A percentile compares a stretch with the other conserved stretches of the same genome.
These are phyloP conservation scores for Pseudophaeomoniella oleicola DNA, from an alignment of 2,329 filamentous ascomycete genomes.

Conservation along the genomic window DNA sequence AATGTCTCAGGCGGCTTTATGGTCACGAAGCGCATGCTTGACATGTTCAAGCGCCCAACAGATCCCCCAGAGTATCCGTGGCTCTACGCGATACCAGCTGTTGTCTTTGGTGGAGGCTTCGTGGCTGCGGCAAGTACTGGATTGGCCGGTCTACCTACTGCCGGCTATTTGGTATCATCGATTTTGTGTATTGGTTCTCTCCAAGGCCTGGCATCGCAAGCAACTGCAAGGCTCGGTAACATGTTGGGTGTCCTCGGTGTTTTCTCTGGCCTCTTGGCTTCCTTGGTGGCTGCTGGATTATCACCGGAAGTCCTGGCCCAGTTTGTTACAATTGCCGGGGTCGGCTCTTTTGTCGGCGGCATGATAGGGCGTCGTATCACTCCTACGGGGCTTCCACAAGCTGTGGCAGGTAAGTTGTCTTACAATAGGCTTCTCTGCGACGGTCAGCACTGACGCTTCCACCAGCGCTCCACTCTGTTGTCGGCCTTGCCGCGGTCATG, in stretches of 20 bases:
- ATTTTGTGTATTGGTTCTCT: constrained; percentile 70
- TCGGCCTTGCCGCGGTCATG: constrained; percentile 74
- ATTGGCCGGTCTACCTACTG: constrained; percentile 70
- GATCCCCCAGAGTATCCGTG: constrained; percentile 81
- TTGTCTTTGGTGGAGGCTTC: constrained; percentile 68
- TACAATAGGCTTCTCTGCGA: neutral
- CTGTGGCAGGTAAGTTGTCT: constrained; percentile 42
- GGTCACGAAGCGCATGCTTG: constrained; percentile 84
- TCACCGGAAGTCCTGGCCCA: constrained; percentile 64
- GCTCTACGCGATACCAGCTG: constrained; percentile 66
- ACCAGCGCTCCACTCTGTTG: constrained; percentile 65
- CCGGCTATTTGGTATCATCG: constrained; percentile 74
- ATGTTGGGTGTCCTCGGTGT: constrained; percentile 78
- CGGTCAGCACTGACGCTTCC: no score
- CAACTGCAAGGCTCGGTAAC: constrained; percentile 73
- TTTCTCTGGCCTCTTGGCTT: constrained; percentile 67
- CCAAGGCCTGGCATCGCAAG: constrained; percentile 66
- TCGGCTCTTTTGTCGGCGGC: constrained; percentile 54
- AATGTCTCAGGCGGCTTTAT: constrained; percentile 83
- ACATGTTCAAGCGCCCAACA: constrained; percentile 76
- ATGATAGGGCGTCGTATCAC: constrained; percentile 77
- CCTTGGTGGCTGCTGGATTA: constrained; percentile 68
- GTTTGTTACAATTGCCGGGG: constrained; percentile 59
- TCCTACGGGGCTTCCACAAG: constrained; percentile 76
- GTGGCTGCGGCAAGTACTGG: constrained; percentile 67